Conservation (phyloP, 352 stramenopile genomes). For the Phytophthora sp. region DNA sequence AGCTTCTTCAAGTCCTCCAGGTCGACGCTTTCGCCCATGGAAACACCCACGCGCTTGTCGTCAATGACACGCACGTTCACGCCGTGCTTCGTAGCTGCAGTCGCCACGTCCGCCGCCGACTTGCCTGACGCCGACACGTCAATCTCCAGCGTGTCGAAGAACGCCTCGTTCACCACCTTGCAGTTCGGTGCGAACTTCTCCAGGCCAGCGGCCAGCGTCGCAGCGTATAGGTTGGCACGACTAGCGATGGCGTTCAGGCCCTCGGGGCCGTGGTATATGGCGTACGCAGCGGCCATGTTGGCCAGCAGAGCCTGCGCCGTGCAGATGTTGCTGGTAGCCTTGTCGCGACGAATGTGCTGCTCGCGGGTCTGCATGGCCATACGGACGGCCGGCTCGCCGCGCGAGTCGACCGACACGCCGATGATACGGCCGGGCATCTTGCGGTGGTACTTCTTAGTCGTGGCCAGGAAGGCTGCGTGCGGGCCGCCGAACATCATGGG, state of each 20-base stretch:
- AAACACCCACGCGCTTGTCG: slow-evolving; percentile 90
- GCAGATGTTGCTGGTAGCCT: slow-evolving; percentile 99
- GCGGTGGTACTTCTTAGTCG: slow-evolving; percentile 95
- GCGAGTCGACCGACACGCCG: slow-evolving; percentile 96
- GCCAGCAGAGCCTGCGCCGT: slow-evolving; percentile 98
- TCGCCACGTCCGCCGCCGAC: slow-evolving; percentile 79
- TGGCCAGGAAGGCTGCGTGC: slow-evolving; percentile 97
- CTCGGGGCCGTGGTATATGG: slow-evolving; percentile 98
- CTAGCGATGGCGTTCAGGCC: slow-evolving; percentile 94
- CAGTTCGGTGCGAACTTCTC: slow-evolving; percentile 78
- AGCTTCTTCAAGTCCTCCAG: slow-evolving; percentile 91
- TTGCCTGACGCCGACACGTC: slow-evolving; percentile 85
- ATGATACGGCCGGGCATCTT: slow-evolving; percentile 99
- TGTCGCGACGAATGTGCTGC: slow-evolving; percentile 99
- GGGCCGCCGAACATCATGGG: slow-evolving; percentile 99
- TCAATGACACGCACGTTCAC: slow-evolving; percentile 91
- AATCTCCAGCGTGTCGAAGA: slow-evolving; percentile 98
- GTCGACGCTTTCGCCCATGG: slow-evolving; percentile 97
- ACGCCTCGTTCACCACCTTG: slow-evolving; percentile 73
- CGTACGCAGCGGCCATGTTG: slow-evolving; percentile 99
- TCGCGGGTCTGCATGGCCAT: slow-evolving; percentile 99
- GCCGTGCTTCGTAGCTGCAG: slow-evolving; percentile 63
- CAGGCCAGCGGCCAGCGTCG: slow-evolving; percentile 89
- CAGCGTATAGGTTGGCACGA: slow-evolving; percentile 93
- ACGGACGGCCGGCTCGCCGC: slow-evolving; percentile 94